Percentiles rank a stretch among this genome's conserved stretches.
phyloP scores from a whole-genome alignment of 1,139 yeast species.

The Pichia inconspicua region DNA sequence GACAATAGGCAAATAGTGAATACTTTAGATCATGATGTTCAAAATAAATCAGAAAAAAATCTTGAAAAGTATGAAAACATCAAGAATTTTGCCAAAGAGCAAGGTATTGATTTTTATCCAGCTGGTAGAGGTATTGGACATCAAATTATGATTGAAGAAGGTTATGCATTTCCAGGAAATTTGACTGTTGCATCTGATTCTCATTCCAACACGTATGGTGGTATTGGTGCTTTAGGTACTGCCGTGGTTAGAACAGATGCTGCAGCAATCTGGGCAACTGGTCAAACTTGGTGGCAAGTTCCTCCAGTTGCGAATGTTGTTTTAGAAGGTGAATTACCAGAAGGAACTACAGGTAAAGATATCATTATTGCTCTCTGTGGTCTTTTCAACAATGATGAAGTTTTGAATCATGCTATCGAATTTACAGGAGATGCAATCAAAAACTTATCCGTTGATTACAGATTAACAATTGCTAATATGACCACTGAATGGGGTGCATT shows the following conservation, averaged over 20 bases:
- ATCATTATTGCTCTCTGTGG: constrained; percentile 96
- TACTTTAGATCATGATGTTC: constrained; percentile 97
- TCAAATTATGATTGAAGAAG: constrained; percentile 98
- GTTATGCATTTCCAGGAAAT: constrained; percentile 92
- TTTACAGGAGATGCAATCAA: constrained; percentile 82
- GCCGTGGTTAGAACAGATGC: constrained; percentile 98
- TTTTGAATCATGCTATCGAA: constrained; percentile 93
- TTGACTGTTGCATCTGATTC: constrained; percentile 96
- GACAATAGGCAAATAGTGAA: constrained; percentile 87
- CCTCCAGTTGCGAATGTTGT: constrained; percentile 98
- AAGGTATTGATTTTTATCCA: constrained; percentile 95
- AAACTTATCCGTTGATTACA: constrained; percentile 73
- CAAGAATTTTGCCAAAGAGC: constrained; percentile 78
- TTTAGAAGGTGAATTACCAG: constrained; percentile 69
- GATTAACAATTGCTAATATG: constrained; percentile 97
- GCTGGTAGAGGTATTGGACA: constrained; percentile 99
- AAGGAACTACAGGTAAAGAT: constrained; percentile 92
- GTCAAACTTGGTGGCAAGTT: constrained; percentile 99
- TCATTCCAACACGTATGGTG: constrained; percentile 97
- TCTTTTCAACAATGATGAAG: constrained; percentile 90
- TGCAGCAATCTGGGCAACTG: constrained; percentile 99
- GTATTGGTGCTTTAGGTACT: constrained; percentile 90
- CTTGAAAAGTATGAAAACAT: constrained; percentile 80
- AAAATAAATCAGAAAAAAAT: constrained; percentile 82
- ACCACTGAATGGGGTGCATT: constrained; percentile 99